Base-by-base conservation (phyloP, 495 filamentous ascomycete genomes). In the Aspergillus affinis region DNA sequence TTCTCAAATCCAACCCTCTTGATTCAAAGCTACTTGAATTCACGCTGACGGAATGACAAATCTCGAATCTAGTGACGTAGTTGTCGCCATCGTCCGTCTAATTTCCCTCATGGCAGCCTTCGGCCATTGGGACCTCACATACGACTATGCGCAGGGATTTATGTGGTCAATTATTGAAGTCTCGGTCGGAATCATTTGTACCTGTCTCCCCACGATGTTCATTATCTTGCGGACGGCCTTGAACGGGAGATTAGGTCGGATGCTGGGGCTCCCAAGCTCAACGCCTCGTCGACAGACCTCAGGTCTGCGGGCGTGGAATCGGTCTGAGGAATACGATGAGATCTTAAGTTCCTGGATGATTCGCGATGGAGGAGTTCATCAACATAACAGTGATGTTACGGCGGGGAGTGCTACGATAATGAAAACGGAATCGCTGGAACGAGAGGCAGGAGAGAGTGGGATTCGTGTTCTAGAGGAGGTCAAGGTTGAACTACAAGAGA, bases 121-220 rank as follows among this genome's bases (percentile, higher is more conserved):
- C 21, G 58, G 63, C 17, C 59, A 62, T 29, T 65, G 62, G 45
- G 69, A 72, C 36, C 58, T 65, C 41, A 72, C 68, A 4, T 70
- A 64, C 65, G 59, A n/a, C 54, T 55, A 55, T 12, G 26, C 54
- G 18, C 32, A 21, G 20, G 47, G 45, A 15, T 68, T 65, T 47
- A 67, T 71, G 58, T 75, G 72, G 72, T 68, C 67, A 29, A 70
- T 65, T 10, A 64, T 72, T 20, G 73, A 75, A 58, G 54, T 70
- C 15, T 66, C 70, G 6, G 61, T 64, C 3, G 73, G 68, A 4
- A 67, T 73, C 8, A 26, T 74, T 23, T 71, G 68, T n/a, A 69
- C 73, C 6, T 75, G 73, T 48, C 58, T 75, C n/a, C 60, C 67
- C 18, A 75, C 73, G 6, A 66, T 70, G 48, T 63, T 65, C 48